These are phyloP conservation scores for Hibiscus tridactylites DNA, from an alignment of 345 rosid genomes.

Conservation along the genomic window DNA sequence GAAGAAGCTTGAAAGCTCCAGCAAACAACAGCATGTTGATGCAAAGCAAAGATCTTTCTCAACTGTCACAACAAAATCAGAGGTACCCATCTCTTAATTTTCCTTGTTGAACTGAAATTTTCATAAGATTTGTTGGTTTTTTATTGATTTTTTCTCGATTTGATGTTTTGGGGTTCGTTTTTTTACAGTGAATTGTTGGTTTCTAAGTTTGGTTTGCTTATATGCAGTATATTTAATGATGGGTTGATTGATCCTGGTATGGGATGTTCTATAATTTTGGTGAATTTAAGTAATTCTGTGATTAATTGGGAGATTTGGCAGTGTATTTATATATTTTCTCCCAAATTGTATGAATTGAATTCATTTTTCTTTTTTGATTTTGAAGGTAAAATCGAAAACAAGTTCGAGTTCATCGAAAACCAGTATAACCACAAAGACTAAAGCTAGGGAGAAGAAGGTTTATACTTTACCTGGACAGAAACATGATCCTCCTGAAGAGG, in stretches of 20 bases:
- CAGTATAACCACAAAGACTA: constrained; percentile 34
- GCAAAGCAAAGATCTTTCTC: constrained; percentile 40
- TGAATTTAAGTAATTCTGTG: not conserved
- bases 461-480: constrained; percentile 80
- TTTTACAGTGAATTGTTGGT: not conserved
- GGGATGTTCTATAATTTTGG: not conserved
- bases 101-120: not conserved
- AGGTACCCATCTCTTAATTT: constrained; percentile 33
- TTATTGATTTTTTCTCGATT: not conserved
- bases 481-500: constrained; percentile 89
- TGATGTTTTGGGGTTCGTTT: not conserved
- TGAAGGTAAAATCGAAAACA: constrained; percentile 11
- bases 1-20: constrained; percentile 49
- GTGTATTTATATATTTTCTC: not conserved
- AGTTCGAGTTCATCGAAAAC: constrained; percentile 37
- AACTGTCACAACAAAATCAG: constrained; percentile 31
- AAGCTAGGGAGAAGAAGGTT: constrained; percentile 81
- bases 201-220: not conserved
- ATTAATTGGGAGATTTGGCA: not conserved
- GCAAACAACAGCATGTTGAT: constrained; percentile 35
- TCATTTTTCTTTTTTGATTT: not conserved
- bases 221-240: not conserved
- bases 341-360: not conserved
- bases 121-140: not conserved
- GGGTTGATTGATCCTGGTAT: not conserved